These are phyloP conservation scores for Yamadazyma phyllophila DNA, from an alignment of 805 yeast genomes.

Conservation along the genomic window DNA sequence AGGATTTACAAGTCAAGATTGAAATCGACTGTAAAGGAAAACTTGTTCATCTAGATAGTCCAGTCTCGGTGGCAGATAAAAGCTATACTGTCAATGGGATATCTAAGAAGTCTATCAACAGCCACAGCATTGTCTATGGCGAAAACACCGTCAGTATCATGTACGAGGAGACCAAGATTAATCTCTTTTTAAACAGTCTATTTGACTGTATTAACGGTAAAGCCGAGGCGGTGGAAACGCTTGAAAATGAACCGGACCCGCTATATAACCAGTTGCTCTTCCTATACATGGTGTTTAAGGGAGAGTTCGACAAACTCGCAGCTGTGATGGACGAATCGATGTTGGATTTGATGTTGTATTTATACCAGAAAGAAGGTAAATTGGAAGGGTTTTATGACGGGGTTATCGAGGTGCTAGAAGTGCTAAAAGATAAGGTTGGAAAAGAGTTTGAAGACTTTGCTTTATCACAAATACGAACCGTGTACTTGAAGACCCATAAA, in stretches of 20 bases:
- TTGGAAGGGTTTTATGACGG: conserved; percentile 6
- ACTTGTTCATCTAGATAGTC: neutral
- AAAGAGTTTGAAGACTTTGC: conserved; percentile 7
- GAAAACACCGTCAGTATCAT: neutral
- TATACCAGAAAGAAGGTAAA: conserved; percentile 5
- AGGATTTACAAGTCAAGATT: conserved; percentile 18
- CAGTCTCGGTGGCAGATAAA: conserved; percentile 5
- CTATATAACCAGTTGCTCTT: conserved; percentile 11
- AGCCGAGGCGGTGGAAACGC: neutral
- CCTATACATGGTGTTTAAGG: conserved; percentile 5
- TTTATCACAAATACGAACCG: conserved; percentile 4
- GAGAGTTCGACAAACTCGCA: conserved; percentile 7
- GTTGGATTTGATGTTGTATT: conserved; percentile 2
- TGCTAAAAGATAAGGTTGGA: neutral
- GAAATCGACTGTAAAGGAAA: conserved; percentile 6
- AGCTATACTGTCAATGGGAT: conserved; percentile 9
- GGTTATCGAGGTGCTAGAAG: conserved; percentile 2
- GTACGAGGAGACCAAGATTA: conserved; percentile 1
- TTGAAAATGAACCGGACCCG: conserved; percentile 8
- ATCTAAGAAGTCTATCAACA: neutral
- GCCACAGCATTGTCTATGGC: conserved; percentile 1
- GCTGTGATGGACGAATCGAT: neutral
- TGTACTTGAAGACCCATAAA: conserved; percentile 7
- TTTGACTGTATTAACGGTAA: conserved; percentile 1
- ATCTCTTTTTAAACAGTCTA: conserved; percentile 6